Evolutionary conservation across 129 eudicot genomes (phyloP), one percentile per base, ranked within the genome.

Genomic region (Helianthus annuus): DNA sequence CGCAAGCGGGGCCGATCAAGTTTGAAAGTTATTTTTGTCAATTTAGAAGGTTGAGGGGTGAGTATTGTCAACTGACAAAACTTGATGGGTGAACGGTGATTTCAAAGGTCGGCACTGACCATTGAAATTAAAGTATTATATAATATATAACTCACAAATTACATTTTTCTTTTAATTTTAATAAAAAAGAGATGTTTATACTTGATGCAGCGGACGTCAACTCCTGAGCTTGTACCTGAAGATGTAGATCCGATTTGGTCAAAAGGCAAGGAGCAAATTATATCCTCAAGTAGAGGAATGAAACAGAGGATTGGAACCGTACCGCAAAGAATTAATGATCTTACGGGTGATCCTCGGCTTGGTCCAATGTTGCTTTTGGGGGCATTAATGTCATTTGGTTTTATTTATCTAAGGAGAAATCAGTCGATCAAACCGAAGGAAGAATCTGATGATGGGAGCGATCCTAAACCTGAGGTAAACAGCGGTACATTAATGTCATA

Each of bases 211-310:
- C 88, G 78, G 80, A 81, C 97, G 52, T 80, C 78, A 76, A 76
- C 88, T 66, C 99, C 99, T 1, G 94, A 81, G 61, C 94, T 95
- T 70, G 87, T 91, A 62, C 93, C 96, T 3, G 96, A 95, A 84
- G 90, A 86, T 64, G 86, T 78, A 22, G 89, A 81, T 60, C 86
- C 94, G 19, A 74, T 78, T 13, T 93, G 97, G 98, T 76, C 88
- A 64, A 68, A 77, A 29, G 83, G 91, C 11, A 42, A 86, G 14
- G 86, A 80, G 39, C 86, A 72, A 67, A 68, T 90, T 56, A 8
- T 88, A 46, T 80, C 91, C 24, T 76, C 91, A 12, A 78, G 92
- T 70, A 73, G 69, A 57, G 85, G 78, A 72, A 22, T 90, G 71
- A 84, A 75, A 78, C 88, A 84, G 48, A 74, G 39, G 78, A 63